A percentile compares a stretch with the other conserved stretches of the same genome.
phyloP scores from a whole-genome alignment of 1,284 basidiomycete species.

The Athelia psychrophila region DNA sequence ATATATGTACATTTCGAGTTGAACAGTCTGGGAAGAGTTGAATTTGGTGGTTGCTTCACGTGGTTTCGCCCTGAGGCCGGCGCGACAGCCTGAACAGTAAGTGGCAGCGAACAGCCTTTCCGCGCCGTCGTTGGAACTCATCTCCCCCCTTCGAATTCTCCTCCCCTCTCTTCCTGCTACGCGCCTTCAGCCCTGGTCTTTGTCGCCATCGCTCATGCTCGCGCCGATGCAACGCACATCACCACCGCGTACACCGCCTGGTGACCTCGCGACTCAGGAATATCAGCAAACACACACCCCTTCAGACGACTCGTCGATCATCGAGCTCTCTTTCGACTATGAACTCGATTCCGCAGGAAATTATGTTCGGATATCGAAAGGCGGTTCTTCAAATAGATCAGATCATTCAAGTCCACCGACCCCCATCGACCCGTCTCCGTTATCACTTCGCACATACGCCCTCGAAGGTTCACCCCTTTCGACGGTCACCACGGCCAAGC shows the following conservation, averaged over 20 bases:
- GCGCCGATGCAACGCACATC: conserved; percentile 14
- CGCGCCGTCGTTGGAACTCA: no score
- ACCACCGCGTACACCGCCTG: conserved; percentile 21
- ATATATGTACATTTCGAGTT: no score
- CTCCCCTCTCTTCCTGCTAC: no score
- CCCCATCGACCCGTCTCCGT: conserved; percentile 17
- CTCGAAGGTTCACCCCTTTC: conserved; percentile 8
- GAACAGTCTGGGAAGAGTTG: no score
- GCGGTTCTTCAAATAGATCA: conserved; percentile 22
- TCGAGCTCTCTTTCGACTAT: conserved; percentile 71
- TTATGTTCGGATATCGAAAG: conserved; percentile 50
- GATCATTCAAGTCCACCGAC: conserved; percentile 38
- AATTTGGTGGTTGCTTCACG: no score
- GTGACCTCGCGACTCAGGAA: conserved; percentile 23
- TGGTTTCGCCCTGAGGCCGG: no score
- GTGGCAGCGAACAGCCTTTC: no score
- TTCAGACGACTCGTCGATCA: conserved; percentile 57
- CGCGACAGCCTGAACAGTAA: no score
- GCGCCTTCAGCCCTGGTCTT: no score
- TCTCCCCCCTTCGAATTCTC: no score
- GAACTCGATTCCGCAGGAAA: conserved; percentile 58
- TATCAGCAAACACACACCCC: conserved; percentile 19
- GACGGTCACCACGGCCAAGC: conserved; percentile 13
- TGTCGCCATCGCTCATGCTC: no score
- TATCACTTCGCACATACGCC: conserved; percentile 5